Conservation (phyloP, 2,329 filamentous ascomycete species). For the Diaporthe helianthi region DNA sequence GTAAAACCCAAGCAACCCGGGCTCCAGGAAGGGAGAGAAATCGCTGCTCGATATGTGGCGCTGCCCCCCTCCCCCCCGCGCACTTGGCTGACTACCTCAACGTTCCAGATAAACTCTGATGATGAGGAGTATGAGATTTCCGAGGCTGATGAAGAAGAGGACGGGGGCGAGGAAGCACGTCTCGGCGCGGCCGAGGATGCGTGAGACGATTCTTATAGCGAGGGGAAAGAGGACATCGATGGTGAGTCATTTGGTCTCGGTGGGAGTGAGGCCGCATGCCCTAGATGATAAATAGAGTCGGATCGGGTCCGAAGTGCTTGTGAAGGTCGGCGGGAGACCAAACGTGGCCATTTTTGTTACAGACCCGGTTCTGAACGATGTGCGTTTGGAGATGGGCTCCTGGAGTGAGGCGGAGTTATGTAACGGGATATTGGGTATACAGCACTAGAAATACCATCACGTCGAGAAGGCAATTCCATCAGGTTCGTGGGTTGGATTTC, state of each 20-base stretch:
- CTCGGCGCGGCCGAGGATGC: neutral
- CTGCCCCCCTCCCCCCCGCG: too few species aligned
- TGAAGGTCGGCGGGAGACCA: neutral
- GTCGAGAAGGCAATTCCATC: neutral
- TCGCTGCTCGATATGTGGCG: neutral
- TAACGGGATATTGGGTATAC: neutral
- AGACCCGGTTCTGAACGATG: too few species aligned
- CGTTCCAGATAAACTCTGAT: conserved; percentile 26
- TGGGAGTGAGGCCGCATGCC: neutral
- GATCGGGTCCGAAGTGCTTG: neutral
- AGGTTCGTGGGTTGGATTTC: neutral
- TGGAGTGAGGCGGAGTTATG: neutral
- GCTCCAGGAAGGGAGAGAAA: neutral
- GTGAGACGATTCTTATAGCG: neutral
- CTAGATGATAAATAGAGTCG: neutral
- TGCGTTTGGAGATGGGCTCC: neutral
- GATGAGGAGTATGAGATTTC: conserved; percentile 37
- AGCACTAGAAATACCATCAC: neutral
- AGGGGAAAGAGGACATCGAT: neutral
- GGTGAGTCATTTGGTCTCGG: neutral
- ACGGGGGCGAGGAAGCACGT: neutral
- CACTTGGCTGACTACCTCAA: conserved; percentile 2
- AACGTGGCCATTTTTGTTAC: too few species aligned
- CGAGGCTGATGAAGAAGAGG: conserved; percentile 23
- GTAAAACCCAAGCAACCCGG: conserved; percentile 1